Percentiles rank a stretch among this genome's conserved stretches.
Evolutionary conservation across 331 rosid species (phyloP).

Genomic region (Quercus phellos): DNA sequence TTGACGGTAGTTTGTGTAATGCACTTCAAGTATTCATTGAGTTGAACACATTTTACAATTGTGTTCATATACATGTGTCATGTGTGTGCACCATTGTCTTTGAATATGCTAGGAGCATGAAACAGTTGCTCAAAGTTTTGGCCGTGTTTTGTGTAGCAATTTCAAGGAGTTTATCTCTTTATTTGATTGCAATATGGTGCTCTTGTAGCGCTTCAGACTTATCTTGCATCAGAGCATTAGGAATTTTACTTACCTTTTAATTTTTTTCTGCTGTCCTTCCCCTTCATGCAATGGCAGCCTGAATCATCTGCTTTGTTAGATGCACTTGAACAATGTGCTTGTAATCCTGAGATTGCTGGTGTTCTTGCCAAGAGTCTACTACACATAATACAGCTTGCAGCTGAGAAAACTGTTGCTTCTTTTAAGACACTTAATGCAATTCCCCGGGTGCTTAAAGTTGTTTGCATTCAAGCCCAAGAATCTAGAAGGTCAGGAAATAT

Average conservation of each 20-base stretch:
- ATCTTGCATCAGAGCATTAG: conserved; percentile 7
- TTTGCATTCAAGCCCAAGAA: conserved; percentile 82
- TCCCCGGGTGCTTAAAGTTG: conserved; percentile 82
- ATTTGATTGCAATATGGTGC: neutral
- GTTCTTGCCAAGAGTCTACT: conserved; percentile 69
- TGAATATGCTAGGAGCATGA: neutral
- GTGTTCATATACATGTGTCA: neutral
- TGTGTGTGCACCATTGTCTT: neutral
- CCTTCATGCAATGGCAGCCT: conserved; percentile 43
- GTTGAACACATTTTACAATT: neutral
- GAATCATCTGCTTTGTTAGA: conserved; percentile 84
- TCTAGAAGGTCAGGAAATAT: conserved; percentile 42
- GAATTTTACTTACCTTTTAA: neutral
- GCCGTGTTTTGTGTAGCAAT: neutral
- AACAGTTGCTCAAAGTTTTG: neutral
- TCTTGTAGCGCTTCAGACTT: conserved; percentile 3
- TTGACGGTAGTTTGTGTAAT: neutral
- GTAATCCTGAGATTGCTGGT: conserved; percentile 62
- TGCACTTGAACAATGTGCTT: conserved; percentile 76
- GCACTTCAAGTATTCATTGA: neutral
- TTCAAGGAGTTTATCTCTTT: conserved; percentile 2
- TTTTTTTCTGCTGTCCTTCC: conserved; percentile 19
- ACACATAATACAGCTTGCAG: conserved; percentile 62
- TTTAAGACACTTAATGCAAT: conserved; percentile 64
- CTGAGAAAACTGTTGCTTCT: conserved; percentile 79